A percentile compares a stretch with the other conserved stretches of the same genome.
These are phyloP conservation scores for Yarrowia osloensis DNA, from an alignment of 805 yeast species.

Conservation along the genomic window DNA sequence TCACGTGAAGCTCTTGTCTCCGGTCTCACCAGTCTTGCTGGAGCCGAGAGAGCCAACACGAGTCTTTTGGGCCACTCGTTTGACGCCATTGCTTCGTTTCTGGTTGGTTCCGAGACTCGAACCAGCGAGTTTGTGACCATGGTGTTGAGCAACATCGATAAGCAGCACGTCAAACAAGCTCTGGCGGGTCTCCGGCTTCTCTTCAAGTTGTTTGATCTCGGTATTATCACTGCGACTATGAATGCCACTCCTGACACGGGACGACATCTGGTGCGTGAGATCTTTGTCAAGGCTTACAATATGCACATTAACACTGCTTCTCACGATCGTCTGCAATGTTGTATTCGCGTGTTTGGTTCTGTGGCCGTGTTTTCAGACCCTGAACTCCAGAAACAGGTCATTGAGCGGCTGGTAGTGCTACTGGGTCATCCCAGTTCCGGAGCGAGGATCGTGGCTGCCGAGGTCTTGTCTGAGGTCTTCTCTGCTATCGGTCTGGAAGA, in stretches of 20 bases:
- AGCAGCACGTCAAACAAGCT: not conserved
- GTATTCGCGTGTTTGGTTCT: constrained; percentile 11
- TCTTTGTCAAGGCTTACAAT: constrained; percentile 48
- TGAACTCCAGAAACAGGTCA: not conserved
- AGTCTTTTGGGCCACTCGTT: not conserved
- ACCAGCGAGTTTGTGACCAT: not conserved
- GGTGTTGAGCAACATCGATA: not conserved
- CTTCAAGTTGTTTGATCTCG: not conserved
- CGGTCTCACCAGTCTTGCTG: constrained; percentile 12
- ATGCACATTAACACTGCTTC: constrained; percentile 52
- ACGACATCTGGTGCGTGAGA: constrained; percentile 47
- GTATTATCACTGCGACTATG: constrained; percentile 48
- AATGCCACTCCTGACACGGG: constrained; percentile 61
- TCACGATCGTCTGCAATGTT: constrained; percentile 2
- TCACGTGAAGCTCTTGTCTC: not conserved
- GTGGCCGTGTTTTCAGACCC: not conserved
- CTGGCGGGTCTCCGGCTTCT: not conserved
- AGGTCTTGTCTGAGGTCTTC: not conserved
- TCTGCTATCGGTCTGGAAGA: not conserved
- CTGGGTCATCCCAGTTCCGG: constrained; percentile 1
- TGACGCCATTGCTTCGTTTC: not conserved
- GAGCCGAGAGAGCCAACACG: constrained; percentile 16
- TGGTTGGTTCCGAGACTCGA: not conserved
- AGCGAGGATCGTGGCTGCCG: not conserved
- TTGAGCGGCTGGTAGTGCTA: not conserved